Evolutionary conservation across 148 eudicot genomes (phyloP), one percentile per base, ranked within the genome.

Genomic region (Cornus controversa): DNA sequence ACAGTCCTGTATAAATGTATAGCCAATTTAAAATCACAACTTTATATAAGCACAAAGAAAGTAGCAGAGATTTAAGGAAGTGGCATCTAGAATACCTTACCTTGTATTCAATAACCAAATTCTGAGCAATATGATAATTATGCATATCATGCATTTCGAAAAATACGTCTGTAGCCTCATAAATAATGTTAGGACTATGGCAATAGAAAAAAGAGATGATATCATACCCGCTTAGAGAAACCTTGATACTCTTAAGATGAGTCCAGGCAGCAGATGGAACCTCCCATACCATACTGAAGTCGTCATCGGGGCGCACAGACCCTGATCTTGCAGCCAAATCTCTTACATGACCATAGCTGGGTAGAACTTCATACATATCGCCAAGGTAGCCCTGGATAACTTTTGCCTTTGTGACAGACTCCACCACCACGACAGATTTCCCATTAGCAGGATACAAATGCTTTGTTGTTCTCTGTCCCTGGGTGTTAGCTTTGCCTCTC

Each of bases 211-310:
- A 64, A 40, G 76, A 64, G 34, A 50, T 57, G 78, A 50, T 47
- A 65, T 63, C 93, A 74, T 91, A 96, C 99, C 97, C 92, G 65
- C 85, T 84, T 37, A 96, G 73, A 67, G 99, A 94, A 77, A 88
- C 95, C 86, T 96, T 96, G 83, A 96, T 96, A 82, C 91, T 88
- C 85, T 92, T 96, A 65, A 96, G 94, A 89, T 96, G 99, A 83
- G 98, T 88, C 92, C 93, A 90, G 29, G 99, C 98, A 81, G 97
- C 77, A 81, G 99, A 85, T 74, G 97, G 95, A 40, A 96, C 99
- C 83, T 96, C 99, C 99, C 99, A 96, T 50, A 96, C 92, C 98
- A 96, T 93, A 77, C 97, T 90, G 77, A 96, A 96, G 84, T 91
- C 98, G n/a, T 96, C 94, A 75, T 91, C 90, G 69, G 97, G 99